A percentile compares a stretch with the other conserved stretches of the same genome.
Evolutionary conservation across 2,329 filamentous ascomycete species (phyloP).

Genomic region (Sporothrix schenckii): DNA sequence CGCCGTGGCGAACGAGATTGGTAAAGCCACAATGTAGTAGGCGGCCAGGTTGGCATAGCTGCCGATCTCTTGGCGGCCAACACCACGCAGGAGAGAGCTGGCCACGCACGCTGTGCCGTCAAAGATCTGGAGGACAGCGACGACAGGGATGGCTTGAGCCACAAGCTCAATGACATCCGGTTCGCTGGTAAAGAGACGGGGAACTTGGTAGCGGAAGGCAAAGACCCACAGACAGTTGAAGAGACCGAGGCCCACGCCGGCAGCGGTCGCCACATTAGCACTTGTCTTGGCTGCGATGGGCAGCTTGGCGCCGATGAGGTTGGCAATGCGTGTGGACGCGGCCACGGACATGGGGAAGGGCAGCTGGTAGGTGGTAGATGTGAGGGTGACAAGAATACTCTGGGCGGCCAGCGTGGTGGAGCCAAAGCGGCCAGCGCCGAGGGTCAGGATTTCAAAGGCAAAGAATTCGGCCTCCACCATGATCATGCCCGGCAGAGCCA

Average conservation of each 20-base stretch:
- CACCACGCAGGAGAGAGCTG: constrained; percentile 81
- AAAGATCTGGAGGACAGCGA: constrained; percentile 86
- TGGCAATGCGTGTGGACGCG: constrained; percentile 83
- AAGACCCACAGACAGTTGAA: constrained; percentile 75
- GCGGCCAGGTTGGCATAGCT: constrained; percentile 84
- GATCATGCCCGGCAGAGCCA: constrained; percentile 84
- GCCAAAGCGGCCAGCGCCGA: constrained; percentile 79
- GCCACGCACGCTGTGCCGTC: constrained; percentile 79
- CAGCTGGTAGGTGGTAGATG: constrained; percentile 82
- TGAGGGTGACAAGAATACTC: constrained; percentile 77
- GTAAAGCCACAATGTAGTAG: constrained; percentile 85
- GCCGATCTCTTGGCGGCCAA: constrained; percentile 86
- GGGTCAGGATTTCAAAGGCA: constrained; percentile 86
- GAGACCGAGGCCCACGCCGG: constrained; percentile 70
- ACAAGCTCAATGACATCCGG: constrained; percentile 69
- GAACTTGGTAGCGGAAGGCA: constrained; percentile 70
- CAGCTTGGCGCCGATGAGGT: constrained; percentile 85
- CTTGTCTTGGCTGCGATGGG: constrained; percentile 78
- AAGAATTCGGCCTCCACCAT: constrained; percentile 96
- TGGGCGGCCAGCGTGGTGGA: constrained; percentile 83
- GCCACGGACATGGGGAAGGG: constrained; percentile 91
- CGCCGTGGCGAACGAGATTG: constrained; percentile 75
- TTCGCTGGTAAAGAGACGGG: constrained; percentile 76
- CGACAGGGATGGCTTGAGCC: constrained; percentile 72
- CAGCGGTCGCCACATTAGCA: constrained; percentile 72